Evolutionary conservation across 192 early-diverging fungal species (phyloP), one percentile per base, ranked within the genome.

Genomic region (Pilaira anomala): DNA sequence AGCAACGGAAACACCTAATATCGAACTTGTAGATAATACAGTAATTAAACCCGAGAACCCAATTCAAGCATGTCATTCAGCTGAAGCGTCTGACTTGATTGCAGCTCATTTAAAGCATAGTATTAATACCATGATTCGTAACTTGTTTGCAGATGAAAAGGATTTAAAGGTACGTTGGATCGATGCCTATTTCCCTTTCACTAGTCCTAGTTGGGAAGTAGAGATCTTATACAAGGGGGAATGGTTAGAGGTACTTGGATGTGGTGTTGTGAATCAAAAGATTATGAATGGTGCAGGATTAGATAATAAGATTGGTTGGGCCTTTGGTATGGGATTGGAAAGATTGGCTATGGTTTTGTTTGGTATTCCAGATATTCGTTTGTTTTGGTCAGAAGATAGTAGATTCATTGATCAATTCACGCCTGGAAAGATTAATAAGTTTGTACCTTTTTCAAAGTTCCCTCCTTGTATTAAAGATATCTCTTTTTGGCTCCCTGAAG

Each of bases 321-420:
- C 97, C 19, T 97, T 96, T 76, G 97, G 97, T n/a, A 81, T 97
- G 62, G 97, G 97, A 11, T 80, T 98, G 18, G 97, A 98, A 73
- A 78, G 97, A 8, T 81, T 98, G 53, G 93, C 97, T 0, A 93
- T 98, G 93, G 91, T 96, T 7, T 78, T 98, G 61, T 98, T 94
- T 79, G 87, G 84, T 61, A 91, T 98, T 25, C 92, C 93, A 0
- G 97, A 98, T 67, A 98, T 98, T 60, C 86, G 97, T 9, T 76
- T 98, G 25, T 98, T 98, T 73, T 98, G 97, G 97, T 89, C 87
- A 24, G 74, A 80, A 48, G 97, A 98, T 68, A 76, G 81, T 19
- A 82, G 97, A 6, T 97, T 98, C 77, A 68, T 88, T 21, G 68
- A 61, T 7, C 97, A 98, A 82, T 98, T 98, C 65, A 71, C 71